Evolutionary conservation across 2,329 filamentous ascomycete species (phyloP), one percentile per base, ranked within the genome.

Genomic region (Colletotrichum incanum): DNA sequence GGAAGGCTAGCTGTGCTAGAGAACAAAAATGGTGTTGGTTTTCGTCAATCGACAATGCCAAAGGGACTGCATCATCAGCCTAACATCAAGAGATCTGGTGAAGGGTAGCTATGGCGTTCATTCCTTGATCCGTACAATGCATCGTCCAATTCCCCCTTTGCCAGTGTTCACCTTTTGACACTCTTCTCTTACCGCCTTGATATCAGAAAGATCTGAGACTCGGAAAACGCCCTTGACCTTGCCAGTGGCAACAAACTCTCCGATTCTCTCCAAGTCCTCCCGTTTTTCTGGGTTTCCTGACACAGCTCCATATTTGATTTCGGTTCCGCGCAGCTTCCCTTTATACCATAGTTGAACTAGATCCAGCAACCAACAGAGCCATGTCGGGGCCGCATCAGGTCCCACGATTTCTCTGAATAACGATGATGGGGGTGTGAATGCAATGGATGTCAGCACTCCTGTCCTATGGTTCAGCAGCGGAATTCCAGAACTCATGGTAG

Each of bases 141-240:
- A 72, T 73, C 83, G 84, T 23, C 86, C 86, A 20, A 85, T 56
- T 0, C 85, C 85, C 0, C 85, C 85, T 67, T 84, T 85, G 2
- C 82, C 80, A 2, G 76, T 77, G 20, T 79, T 79, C 6, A 86
- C 82, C 75, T 82, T 79, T 11, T 82, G 79, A 65, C 84, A 86
- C 2, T 78, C 84, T 64, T 74, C 75, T 73, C 81, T 80, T 9
- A 89, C 80, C 2, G 77, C 81, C 12, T 84, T 80, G 14, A 88
- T 71, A 70, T 89, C 82, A 7, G 79, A 77, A 37, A 89, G 73
- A 11, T 83, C 73, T 9, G 84, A 85, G 0, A 79, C 79, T 2
- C 80, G 83, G 12, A 82, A 81, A 14, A 89, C 81, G 0, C 82
- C 76, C 75, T 77, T 86, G 41, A 88, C 76, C 74, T 84, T 85